Conservation (phyloP, 1,284 basidiomycete species). For the Cryptococcus floricola region DNA sequence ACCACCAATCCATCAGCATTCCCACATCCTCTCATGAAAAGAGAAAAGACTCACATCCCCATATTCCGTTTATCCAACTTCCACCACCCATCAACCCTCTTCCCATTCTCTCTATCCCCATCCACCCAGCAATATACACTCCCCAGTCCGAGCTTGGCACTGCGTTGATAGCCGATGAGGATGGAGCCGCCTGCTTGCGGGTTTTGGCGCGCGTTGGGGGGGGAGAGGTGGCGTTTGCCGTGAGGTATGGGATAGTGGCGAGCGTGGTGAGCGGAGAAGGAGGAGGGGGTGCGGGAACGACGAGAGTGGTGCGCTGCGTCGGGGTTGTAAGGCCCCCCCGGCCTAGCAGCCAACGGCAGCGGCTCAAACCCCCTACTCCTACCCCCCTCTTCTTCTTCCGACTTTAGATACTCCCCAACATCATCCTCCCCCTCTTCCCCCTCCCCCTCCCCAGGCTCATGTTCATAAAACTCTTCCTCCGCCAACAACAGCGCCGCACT, state of each 20-base stretch:
- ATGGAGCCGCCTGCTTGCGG: constrained; percentile 23
- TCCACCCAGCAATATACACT: constrained; percentile 39
- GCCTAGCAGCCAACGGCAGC: constrained; percentile 13
- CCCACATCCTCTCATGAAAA: neutral
- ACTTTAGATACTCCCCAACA: neutral
- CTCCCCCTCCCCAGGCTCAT: no score
- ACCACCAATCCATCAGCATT: neutral
- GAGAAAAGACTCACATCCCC: constrained; percentile 28
- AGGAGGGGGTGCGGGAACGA: neutral
- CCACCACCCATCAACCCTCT: constrained; percentile 36
- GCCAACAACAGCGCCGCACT: constrained; percentile 2
- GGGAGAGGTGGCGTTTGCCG: neutral
- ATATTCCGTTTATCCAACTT: constrained; percentile 35
- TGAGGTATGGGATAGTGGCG: neutral
- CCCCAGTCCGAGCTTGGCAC: constrained; percentile 27
- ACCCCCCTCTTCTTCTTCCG: neutral
- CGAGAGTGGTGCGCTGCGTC: neutral
- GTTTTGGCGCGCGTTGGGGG: neutral
- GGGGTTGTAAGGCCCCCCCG: constrained; percentile 12
- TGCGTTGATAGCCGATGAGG: constrained; percentile 39
- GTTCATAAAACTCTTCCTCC: constrained; percentile 3
- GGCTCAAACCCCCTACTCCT: constrained; percentile 11
- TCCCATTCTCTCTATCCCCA: constrained; percentile 16
- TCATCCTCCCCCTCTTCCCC: neutral
- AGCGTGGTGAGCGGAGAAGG: neutral